These are phyloP conservation scores for Clathrus columnatus DNA, from an alignment of 768 basidiomycete genomes.

Conservation along the genomic window DNA sequence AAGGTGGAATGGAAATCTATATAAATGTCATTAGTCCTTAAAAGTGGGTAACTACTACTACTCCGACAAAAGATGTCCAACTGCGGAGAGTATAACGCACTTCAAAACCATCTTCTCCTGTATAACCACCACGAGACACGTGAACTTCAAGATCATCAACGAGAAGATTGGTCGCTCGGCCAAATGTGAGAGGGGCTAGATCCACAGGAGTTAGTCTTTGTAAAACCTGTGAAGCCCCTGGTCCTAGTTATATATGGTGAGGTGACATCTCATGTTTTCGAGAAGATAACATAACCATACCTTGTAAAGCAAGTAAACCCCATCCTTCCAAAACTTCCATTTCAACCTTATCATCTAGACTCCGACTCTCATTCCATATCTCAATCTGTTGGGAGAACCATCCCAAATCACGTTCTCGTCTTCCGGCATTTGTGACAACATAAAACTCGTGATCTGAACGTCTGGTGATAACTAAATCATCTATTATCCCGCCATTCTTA, in stretches of 20 bases:
- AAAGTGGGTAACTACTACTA: conserved; percentile 1
- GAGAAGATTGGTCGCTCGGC: conserved; percentile 71
- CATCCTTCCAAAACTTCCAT: conserved; percentile 74
- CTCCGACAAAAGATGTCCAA: neutral
- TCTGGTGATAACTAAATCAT: conserved; percentile 89
- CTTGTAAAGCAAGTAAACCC: conserved; percentile 90
- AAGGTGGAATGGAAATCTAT: conserved; percentile 84
- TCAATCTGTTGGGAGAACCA: conserved; percentile 64
- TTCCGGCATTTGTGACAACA: conserved; percentile 92
- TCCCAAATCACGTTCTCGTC: conserved; percentile 69
- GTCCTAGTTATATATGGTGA: conserved; percentile 42
- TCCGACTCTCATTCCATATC: conserved; percentile 69
- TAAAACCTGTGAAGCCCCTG: conserved; percentile 70
- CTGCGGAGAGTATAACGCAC: conserved; percentile 27
- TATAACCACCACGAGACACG: conserved; percentile 92
- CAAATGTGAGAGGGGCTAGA: conserved; percentile 69
- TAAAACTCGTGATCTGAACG: conserved; percentile 77
- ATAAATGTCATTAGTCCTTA: neutral
- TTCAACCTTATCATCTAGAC: conserved; percentile 53
- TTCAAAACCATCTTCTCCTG: conserved; percentile 98
- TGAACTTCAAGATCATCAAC: conserved; percentile 76
- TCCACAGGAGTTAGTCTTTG: conserved; percentile 71
- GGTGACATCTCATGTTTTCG: neutral
- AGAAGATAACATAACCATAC: conserved; percentile 27
- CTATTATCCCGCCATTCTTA: conserved; percentile 86